Conservation (phyloP, 2,329 filamentous ascomycete species). For the Trichoderma sp. region DNA sequence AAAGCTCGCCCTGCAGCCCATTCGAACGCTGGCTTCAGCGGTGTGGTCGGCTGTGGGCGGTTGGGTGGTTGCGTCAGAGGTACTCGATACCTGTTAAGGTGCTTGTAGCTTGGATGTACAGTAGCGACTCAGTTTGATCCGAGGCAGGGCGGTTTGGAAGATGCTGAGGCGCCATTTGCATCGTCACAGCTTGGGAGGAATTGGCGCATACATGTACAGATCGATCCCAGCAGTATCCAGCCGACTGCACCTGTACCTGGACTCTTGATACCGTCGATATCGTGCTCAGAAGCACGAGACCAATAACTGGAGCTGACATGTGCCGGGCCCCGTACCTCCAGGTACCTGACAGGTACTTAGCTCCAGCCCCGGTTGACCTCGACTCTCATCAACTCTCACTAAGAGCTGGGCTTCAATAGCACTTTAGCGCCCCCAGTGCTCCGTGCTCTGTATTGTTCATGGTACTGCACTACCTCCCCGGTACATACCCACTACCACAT, state of each 20-base stretch:
- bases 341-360: background rate
- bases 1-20: background rate
- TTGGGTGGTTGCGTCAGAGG: background rate
- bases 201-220: background rate
- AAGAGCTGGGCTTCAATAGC: background rate
- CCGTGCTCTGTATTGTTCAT: background rate
- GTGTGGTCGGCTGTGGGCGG: conserved; percentile 6
- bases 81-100: background rate
- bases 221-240: background rate
- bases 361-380: background rate
- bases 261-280: background rate
- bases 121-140: background rate
- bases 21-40: conserved; percentile 11
- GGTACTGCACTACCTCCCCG: background rate
- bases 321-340: background rate
- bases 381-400: background rate
- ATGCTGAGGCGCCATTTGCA: background rate
- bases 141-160: background rate
- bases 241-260: background rate
- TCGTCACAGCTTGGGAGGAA: background rate
- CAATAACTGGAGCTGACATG: conserved; percentile 4
- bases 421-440: background rate
- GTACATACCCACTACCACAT: background rate
- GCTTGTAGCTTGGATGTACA: background rate
- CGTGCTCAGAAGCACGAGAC: conserved; percentile 1